These are phyloP conservation scores for Echeveria elegans DNA, from an alignment of 164 flowering plant species.

Conservation along the genomic window DNA sequence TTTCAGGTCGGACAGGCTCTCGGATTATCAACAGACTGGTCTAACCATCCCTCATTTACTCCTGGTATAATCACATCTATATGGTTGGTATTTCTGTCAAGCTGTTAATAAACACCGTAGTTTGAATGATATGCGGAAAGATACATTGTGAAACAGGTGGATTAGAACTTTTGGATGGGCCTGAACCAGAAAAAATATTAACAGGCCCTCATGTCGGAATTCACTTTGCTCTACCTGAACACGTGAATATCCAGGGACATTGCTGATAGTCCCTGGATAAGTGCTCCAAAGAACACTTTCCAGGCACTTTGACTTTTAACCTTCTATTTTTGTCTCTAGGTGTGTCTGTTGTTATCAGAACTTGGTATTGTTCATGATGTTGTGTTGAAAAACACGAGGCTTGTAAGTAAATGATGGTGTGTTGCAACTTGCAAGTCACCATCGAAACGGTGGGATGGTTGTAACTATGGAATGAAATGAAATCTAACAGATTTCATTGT, in stretches of 20 bases:
- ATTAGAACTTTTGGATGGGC: constrained; percentile 85
- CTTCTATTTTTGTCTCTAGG: not conserved
- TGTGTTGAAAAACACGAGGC: no score
- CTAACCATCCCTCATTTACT: constrained; percentile 66
- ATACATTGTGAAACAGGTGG: constrained; percentile 46
- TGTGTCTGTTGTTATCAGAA: not conserved
- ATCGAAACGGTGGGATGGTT: no score
- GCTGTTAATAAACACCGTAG: not conserved
- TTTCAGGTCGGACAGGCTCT: constrained; percentile 84
- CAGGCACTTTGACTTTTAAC: constrained; percentile 24
- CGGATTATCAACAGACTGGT: constrained; percentile 87
- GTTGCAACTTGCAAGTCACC: no score
- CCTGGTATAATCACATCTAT: constrained; percentile 35
- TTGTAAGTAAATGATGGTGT: no score
- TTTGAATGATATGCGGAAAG: not conserved
- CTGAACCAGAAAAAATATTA: constrained; percentile 65
- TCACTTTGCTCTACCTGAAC: constrained; percentile 84
- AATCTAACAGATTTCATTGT: no score
- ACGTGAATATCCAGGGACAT: constrained; percentile 75
- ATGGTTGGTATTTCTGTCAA: not conserved
- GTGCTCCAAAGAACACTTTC: constrained; percentile 89
- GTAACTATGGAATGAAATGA: no score
- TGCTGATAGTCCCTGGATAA: constrained; percentile 85
- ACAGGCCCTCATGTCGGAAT: constrained; percentile 96
- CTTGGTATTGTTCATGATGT: not conserved